These are phyloP conservation scores for Leptographium flavum DNA, from an alignment of 2,329 filamentous ascomycete genomes.

Conservation along the genomic window DNA sequence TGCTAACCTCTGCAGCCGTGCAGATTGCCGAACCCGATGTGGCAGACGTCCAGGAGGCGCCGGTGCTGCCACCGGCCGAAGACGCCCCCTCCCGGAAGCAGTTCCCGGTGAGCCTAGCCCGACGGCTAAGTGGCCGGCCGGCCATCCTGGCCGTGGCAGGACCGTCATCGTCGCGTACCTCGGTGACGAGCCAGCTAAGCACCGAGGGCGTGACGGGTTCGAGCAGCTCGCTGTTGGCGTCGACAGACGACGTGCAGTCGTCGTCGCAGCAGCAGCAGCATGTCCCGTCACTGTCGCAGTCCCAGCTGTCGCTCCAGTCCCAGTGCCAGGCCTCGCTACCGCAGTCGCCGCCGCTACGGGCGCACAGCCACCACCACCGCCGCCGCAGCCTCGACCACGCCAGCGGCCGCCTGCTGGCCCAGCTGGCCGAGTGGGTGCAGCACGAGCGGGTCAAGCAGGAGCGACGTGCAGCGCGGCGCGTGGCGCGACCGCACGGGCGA, in stretches of 20 bases:
- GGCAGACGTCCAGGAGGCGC: background rate
- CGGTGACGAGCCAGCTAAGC: conserved; percentile 24
- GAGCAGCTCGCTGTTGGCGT: conserved; percentile 13
- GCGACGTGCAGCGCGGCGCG: conserved; percentile 34
- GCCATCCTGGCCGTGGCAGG: conserved; percentile 18
- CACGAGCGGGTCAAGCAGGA: conserved; percentile 59
- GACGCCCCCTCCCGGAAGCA: conserved; percentile 26
- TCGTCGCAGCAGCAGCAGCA: no score
- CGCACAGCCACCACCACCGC: conserved; percentile 19
- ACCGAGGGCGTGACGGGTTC: conserved; percentile 18
- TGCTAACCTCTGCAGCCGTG: conserved; percentile 31
- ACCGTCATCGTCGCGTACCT: conserved; percentile 30
- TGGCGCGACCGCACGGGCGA: conserved; percentile 20
- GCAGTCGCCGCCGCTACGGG: conserved; percentile 6
- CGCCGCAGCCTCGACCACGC: conserved; percentile 21
- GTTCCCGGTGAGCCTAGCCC: conserved; percentile 28
- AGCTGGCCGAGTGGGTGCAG: conserved; percentile 73
- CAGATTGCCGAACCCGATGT: conserved; percentile 41
- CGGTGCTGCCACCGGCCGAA: conserved; percentile 16
- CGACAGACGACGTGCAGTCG: conserved; percentile 11
- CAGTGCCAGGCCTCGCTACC: background rate
- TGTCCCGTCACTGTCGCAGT: no score
- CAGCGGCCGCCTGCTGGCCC: conserved; percentile 48
- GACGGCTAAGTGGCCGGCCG: conserved; percentile 29
- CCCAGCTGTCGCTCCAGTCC: no score